Base-by-base conservation (phyloP, 257 asterid genomes). In the Solanum pimpinellifolium region DNA sequence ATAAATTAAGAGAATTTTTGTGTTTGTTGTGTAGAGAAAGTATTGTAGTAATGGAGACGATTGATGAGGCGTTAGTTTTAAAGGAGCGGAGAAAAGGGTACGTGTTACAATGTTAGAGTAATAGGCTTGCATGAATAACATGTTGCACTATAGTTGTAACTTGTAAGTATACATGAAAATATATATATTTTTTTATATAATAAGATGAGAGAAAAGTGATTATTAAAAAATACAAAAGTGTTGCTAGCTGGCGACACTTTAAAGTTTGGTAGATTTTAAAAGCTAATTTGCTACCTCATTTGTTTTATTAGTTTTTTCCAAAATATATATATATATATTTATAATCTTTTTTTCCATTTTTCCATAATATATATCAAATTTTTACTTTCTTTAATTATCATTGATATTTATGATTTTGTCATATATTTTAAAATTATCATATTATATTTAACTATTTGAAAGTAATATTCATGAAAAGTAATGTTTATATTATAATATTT, bases 71-170 rank as follows among this genome's bases (percentile, higher is more conserved):
- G 87, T 25, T 46, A 23, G 33, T 25, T 85, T 11, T 85, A 69
- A n/a, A 87, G 59, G 70, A 42, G 72, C 27, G 31, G 3, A 2
- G 66, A 9, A 44, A 41, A 68, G 60, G 89, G 49, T 68, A 87
- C 89, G 86, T 83, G 87, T 49, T 83, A 60, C 21, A 12, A 15
- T 83, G 89, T 77, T 13, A 72, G 42, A 47, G 77, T 59, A 14
- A 83, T 39, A 12, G 47, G 42, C 31, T 29, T 87, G 89, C 89
- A 87, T 87, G 89, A 27, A 41, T 0, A 27, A 87, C 89, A 87
- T 29, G 89, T 87, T 66, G 84, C 87, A 83, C 37, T 44, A 29
- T 25, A 65, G 35, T 11, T 11, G 72, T n/a, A 62, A 62, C 25
- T 62, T 11, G 70, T n/a, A 65, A 65, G 66, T 65, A 25, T 10